Base-by-base conservation (phyloP, 768 basidiomycete species). In the Cystobasidium ongulense region DNA sequence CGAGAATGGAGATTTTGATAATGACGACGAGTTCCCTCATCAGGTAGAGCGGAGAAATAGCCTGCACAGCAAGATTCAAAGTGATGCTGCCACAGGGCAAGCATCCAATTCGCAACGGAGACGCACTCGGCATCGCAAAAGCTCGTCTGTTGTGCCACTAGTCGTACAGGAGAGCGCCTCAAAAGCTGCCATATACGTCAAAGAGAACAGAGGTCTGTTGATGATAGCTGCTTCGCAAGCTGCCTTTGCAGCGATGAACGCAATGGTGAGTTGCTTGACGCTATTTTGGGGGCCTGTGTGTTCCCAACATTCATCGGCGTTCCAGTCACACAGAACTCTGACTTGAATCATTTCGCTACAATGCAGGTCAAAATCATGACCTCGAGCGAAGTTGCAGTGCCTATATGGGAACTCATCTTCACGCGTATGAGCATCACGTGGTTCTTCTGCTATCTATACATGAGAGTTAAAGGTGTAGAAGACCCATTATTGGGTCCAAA, bases 341-440 rank as follows among this genome's bases (percentile, higher is more conserved):
- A 61, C 23, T 4, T 3, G 27, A 10, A 15, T 10, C 3, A 3
- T 25, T 61, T 10, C 23, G 23, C 36, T n/a, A 33, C n/a, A 61
- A 13, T n/a, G 11, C 29, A 52, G 65, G 68, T 71, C 53, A 71
- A 71, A 31, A 31, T 71, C 8, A 71, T 71, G 68, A 71, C 68
- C 15, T 54, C 50, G 18, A 71, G 54, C 33, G 68, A 71, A 46
- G 53, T 71, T 27, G 68, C 68, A 31, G 68, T 71, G 11, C 68
- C 68, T 15, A 54, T 71, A 8, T 71, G 68, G 68, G 68, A 71
- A 53, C 68, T 71, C n/a, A 71, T 71, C 17, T 59, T 71, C 68
- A 71, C 68, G 21, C n/a, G 68, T 5, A 71, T 71, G 68, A 54
- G 36, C 54, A 54, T 71, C 33, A 71, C 68, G 33, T 71, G 68